Conservation (phyloP, 345 rosid species). For the Corchorus olitorius region DNA sequence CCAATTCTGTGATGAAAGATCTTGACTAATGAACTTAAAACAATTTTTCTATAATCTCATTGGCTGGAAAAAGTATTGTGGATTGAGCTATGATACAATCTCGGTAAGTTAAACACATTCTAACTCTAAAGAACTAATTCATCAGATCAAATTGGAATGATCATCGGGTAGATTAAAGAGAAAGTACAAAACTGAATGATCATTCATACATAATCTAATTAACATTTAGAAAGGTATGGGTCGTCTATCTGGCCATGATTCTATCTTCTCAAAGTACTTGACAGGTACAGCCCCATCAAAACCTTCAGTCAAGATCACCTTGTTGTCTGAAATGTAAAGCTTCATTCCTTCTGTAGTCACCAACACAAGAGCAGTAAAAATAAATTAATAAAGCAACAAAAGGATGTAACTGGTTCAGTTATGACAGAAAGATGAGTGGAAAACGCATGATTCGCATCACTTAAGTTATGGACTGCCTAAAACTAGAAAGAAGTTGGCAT, state of each 20-base stretch:
- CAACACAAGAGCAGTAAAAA: neutral
- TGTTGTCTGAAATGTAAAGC: constrained; percentile 83
- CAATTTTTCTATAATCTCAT: neutral
- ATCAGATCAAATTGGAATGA: neutral
- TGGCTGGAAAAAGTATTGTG: neutral
- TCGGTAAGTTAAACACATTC: neutral
- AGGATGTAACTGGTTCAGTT: neutral
- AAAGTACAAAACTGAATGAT: neutral
- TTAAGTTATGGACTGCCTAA: neutral
- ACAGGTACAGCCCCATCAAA: constrained; percentile 77
- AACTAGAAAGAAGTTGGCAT: neutral
- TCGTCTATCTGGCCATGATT: constrained; percentile 73
- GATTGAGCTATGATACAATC: neutral
- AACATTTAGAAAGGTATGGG: constrained; percentile 39
- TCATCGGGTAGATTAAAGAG: neutral
- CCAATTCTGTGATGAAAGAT: too few relatives aligned
- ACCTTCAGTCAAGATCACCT: constrained; percentile 89
- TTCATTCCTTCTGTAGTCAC: constrained; percentile 69
- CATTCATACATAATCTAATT: neutral
- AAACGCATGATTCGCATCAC: neutral
- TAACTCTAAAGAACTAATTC: neutral
- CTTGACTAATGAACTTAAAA: neutral
- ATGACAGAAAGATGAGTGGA: neutral
- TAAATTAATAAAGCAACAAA: neutral
- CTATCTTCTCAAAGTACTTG: constrained; percentile 69